Evolutionary conservation across 345 rosid genomes (phyloP).

Genomic region (Theobroma cacao): DNA sequence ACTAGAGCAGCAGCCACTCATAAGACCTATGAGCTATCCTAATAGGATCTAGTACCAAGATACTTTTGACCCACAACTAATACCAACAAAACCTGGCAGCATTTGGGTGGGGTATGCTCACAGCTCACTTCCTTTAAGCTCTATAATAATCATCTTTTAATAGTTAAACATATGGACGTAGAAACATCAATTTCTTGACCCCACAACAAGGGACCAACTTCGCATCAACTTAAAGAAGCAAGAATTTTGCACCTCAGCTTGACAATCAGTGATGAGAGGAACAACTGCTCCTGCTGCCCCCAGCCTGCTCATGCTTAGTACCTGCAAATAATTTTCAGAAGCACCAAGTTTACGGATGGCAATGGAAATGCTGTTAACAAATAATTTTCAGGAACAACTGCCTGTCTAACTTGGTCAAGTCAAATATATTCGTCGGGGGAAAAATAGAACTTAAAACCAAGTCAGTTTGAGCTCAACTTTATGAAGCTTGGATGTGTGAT

Average conservation of each 20-base stretch:
- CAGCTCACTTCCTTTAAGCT: neutral
- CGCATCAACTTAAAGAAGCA: neutral
- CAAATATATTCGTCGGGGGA: neutral
- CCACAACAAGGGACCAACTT: neutral
- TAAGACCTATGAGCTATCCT: neutral
- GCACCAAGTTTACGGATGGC: neutral
- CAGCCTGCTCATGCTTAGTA: slow-evolving; percentile 52
- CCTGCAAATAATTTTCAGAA: slow-evolving; percentile 31
- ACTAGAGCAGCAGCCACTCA: neutral
- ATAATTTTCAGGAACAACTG: too few relatives aligned
- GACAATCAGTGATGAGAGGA: slow-evolving; percentile 44
- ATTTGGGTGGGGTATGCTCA: neutral
- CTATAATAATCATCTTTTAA: neutral
- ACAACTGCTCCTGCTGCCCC: slow-evolving; percentile 50
- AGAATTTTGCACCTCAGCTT: slow-evolving; percentile 31
- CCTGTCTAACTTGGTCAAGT: neutral
- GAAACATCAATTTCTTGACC: neutral
- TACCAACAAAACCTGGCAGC: neutral
- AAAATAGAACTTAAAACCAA: neutral
- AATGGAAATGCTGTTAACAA: neutral
- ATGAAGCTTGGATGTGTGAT: neutral
- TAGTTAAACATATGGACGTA: neutral
- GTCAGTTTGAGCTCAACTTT: neutral
- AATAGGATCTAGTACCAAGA: neutral
- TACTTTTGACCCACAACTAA: neutral